Base-by-base conservation (phyloP, 768 basidiomycete genomes). In the Clavaria fumosa region DNA sequence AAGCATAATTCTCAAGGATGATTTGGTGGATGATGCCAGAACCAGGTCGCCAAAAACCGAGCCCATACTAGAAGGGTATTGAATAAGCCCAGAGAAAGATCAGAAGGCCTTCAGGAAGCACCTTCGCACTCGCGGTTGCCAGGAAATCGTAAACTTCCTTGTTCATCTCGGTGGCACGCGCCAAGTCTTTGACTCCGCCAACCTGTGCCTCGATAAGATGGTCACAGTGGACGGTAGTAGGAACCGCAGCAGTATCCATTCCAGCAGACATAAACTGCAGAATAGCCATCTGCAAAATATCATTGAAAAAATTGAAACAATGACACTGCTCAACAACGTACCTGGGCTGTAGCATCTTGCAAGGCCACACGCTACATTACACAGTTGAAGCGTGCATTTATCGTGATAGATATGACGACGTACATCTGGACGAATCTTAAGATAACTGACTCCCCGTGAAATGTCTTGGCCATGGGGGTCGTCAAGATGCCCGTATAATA, bases 241-340 rank as follows among this genome's bases (percentile, higher is more conserved):
- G 93, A 45, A 96, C 91, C 32, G 93, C 93, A 27, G 86, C 88
- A 32, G 89, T 93, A 56, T 86, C 86, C 73, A 99, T 90, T 45
- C 93, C 93, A 12, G 95, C 90, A 36, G 95, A 96, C 95, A 99
- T 99, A 75, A 99, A 99, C 70, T 99, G 95, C 47, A 99, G 72
- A 40, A 99, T 74, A 14, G 95, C 95, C 95, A 99, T 99, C 86
- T 97, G 57, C 0, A 40, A 55, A 9, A 20, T 17, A 18, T 20
- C 11, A 10, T 9, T 20, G 7, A 36, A 5, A 39, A 30, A 28
- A 39, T 59, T 51, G 52, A 50, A 57, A 50, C n/a, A n/a, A n/a
- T n/a, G 37, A n/a, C 36, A 48, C 44, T 19, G 43, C 48, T 43
- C 38, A 28, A 42, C 17, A 45, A 45, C 60, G 23, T 45, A 81